Percentiles rank a stretch among this genome's conserved stretches.
Conservation (phyloP, 2,329 filamentous ascomycete genomes). For the Aspergillus pseudonomiae region DNA sequence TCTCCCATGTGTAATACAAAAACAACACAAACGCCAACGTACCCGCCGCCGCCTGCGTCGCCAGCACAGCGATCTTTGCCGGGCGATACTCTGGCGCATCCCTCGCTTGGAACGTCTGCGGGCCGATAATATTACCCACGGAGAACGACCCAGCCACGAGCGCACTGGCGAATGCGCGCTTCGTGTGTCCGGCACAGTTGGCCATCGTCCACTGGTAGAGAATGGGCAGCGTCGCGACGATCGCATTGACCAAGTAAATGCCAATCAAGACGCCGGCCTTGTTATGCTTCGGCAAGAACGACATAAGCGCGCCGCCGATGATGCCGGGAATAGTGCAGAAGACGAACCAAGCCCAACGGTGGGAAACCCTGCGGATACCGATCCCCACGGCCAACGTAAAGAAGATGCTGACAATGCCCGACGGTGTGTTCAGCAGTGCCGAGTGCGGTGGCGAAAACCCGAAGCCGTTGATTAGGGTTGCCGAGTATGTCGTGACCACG, state of each 20-base stretch:
- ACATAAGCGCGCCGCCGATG: slow-evolving; percentile 45
- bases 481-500: slow-evolving; percentile 49
- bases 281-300: slow-evolving; percentile 42
- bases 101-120: slow-evolving; percentile 26
- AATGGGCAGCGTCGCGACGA: slow-evolving; percentile 49
- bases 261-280: slow-evolving; percentile 48
- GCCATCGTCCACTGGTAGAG: slow-evolving; percentile 52
- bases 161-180: slow-evolving; percentile 53
- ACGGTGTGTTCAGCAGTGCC: slow-evolving; percentile 49
- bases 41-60: slow-evolving; percentile 37
- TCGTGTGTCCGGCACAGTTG: slow-evolving; percentile 55
- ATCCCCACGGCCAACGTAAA: slow-evolving; percentile 45
- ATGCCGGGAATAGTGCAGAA: slow-evolving; percentile 52
- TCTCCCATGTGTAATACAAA: slow-evolving; percentile 35
- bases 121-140: slow-evolving; percentile 48
- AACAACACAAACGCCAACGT: slow-evolving; percentile 33
- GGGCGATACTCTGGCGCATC: slow-evolving; percentile 49
- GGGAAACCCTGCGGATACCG: slow-evolving; percentile 42
- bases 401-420: slow-evolving; percentile 46
- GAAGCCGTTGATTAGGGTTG: slow-evolving; percentile 46
- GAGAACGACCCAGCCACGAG: slow-evolving; percentile 49
- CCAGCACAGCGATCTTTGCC: slow-evolving; percentile 47
- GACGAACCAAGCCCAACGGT: slow-evolving; percentile 48
- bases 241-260: slow-evolving; percentile 50
- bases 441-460: slow-evolving; percentile 48